Evolutionary conservation across 1,284 basidiomycete species (phyloP).

Genomic region (Xerocomus tenax): DNA sequence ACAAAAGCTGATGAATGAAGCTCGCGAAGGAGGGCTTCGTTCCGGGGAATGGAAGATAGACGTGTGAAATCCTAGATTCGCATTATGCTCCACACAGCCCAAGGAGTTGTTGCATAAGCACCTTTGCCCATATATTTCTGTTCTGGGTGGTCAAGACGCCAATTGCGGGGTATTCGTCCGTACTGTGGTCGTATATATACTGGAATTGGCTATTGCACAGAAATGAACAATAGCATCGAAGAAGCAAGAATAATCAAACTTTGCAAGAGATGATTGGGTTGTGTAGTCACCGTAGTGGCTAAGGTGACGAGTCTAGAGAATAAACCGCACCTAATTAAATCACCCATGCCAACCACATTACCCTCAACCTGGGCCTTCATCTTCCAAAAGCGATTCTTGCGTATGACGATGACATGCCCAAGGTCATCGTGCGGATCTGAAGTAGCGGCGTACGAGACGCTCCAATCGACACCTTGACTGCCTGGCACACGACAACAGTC

Average conservation of each 20-base stretch:
- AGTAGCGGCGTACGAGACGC: slow-evolving; percentile 56
- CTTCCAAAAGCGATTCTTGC: slow-evolving; percentile 73
- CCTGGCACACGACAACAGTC: slow-evolving; percentile 83
- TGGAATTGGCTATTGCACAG: slow-evolving; percentile 56
- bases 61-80: slow-evolving; percentile 51
- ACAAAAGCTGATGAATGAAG: slow-evolving; percentile 81
- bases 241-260: neutral
- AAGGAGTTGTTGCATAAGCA: slow-evolving; percentile 24
- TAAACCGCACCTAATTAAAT: slow-evolving; percentile 52
- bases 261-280: slow-evolving; percentile 1
- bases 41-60: slow-evolving; percentile 49
- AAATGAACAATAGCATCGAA: slow-evolving; percentile 1
- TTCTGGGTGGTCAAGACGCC: slow-evolving; percentile 72
- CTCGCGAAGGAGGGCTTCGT: slow-evolving; percentile 55
- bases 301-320: neutral
- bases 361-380: slow-evolving; percentile 52
- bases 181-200: slow-evolving; percentile 61
- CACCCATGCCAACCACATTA: slow-evolving; percentile 56
- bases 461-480: slow-evolving; percentile 64
- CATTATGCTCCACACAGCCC: neutral
- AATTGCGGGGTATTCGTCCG: slow-evolving; percentile 58
- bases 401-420: slow-evolving; percentile 70
- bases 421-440: slow-evolving; percentile 52
- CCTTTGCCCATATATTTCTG: slow-evolving; percentile 79
- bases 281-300: neutral